Percentiles rank a stretch among this genome's conserved stretches.
Conservation (phyloP, 2,329 filamentous ascomycete genomes). For the Dothiorella sarmentorum region DNA sequence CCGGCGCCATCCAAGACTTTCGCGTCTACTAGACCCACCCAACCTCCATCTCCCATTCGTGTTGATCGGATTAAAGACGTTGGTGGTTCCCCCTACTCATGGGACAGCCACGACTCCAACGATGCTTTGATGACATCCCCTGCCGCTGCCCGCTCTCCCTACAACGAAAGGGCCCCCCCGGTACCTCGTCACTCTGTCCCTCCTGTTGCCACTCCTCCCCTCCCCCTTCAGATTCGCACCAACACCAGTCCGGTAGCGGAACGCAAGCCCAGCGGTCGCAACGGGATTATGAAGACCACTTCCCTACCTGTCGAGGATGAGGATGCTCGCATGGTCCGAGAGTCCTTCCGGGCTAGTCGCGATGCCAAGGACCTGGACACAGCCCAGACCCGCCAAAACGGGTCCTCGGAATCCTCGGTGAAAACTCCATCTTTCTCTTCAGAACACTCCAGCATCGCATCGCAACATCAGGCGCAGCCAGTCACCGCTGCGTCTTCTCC, state of each 20-base stretch:
- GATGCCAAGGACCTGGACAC: conserved; percentile 11
- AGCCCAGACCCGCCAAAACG: neutral
- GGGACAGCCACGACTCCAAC: conserved; percentile 50
- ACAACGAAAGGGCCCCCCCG: conserved; percentile 3
- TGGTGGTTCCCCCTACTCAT: conserved; percentile 51
- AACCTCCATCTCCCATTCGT: conserved; percentile 14
- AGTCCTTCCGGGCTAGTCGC: conserved; percentile 24
- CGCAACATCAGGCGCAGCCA: conserved; percentile 9
- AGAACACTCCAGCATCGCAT: conserved; percentile 5
- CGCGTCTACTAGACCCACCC: conserved; percentile 1
- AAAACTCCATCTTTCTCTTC: conserved; percentile 16
- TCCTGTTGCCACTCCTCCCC: neutral
- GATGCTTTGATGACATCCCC: conserved; percentile 47
- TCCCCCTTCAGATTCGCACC: conserved; percentile 2
- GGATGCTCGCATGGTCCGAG: conserved; percentile 28
- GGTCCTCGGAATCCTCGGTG: conserved; percentile 15
- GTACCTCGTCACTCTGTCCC: conserved; percentile 5
- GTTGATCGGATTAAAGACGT: conserved; percentile 31
- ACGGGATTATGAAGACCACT: neutral
- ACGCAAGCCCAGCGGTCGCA: conserved; percentile 9
- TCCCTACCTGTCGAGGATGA: conserved; percentile 26
- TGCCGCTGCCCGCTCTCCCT: conserved; percentile 32
- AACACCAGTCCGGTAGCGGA: conserved; percentile 6
- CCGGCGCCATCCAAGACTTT: conserved; percentile 16
- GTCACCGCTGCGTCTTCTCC: conserved; percentile 8